Conservation (phyloP, 106 monocot genomes). For the Agapanthus africanus region DNA sequence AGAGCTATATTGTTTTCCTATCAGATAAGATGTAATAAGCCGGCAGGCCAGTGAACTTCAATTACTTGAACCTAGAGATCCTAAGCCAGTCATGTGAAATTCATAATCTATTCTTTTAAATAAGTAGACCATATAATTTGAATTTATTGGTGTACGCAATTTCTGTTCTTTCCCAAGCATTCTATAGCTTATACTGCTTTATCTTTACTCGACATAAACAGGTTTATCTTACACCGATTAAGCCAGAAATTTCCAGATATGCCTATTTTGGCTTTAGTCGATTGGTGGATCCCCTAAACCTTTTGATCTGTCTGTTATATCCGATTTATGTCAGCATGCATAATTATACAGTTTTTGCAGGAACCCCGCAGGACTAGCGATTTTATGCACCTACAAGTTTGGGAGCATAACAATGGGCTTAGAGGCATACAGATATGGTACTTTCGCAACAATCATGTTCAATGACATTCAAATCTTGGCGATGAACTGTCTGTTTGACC, state of each 20-base stretch:
- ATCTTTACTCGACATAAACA: slow-evolving; percentile 9
- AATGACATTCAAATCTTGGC: background rate
- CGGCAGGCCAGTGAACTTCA: background rate
- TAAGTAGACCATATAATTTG: background rate
- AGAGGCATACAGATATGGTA: slow-evolving; percentile 94
- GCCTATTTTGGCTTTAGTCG: slow-evolving; percentile 75
- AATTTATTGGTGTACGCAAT: background rate
- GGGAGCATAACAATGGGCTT: slow-evolving; percentile 85
- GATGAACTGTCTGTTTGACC: background rate
- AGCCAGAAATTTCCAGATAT: slow-evolving; percentile 51
- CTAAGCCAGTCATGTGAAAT: background rate
- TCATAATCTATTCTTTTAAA: background rate
- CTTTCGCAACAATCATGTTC: background rate
- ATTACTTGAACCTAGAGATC: too few species aligned
- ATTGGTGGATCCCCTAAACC: slow-evolving; percentile 45
- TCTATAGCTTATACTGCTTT: background rate
- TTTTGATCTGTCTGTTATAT: background rate
- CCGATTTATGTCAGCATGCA: background rate
- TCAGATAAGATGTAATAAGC: background rate
- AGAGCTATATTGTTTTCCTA: background rate
- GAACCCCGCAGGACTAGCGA: slow-evolving; percentile 91
- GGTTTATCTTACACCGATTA: slow-evolving; percentile 60
- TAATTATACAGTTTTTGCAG: slow-evolving; percentile 31
- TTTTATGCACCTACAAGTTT: slow-evolving; percentile 86
- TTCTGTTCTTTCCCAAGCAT: background rate